These are phyloP conservation scores for Penicillium daleae DNA, from an alignment of 495 filamentous ascomycete genomes.

Conservation along the genomic window DNA sequence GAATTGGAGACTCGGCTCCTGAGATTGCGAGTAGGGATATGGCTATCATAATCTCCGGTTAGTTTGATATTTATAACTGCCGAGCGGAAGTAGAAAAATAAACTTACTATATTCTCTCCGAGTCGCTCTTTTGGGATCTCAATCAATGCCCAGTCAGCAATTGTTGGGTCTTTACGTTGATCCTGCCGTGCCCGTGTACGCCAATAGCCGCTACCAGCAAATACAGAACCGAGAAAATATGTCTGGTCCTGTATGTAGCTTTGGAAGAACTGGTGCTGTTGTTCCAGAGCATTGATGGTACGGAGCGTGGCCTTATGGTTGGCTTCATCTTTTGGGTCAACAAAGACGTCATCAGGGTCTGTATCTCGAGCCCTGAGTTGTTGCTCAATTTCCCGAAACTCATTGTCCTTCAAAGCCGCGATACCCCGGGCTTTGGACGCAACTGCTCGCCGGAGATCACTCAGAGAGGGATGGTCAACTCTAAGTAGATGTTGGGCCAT, in stretches of 20 bases:
- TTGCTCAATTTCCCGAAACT: neutral
- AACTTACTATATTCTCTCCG: neutral
- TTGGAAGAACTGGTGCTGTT: neutral
- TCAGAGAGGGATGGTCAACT: slow-evolving; percentile 1
- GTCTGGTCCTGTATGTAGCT: neutral
- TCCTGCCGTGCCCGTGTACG: neutral
- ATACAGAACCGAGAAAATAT: neutral
- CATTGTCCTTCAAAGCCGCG: neutral
- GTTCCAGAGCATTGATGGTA: neutral
- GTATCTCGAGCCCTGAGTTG: neutral
- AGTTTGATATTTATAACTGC: neutral
- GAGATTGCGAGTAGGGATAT: neutral
- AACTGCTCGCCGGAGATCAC: neutral
- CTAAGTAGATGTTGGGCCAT: neutral
- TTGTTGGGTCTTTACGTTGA: neutral
- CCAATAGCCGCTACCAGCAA: neutral
- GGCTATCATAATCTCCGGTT: neutral
- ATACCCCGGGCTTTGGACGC: neutral
- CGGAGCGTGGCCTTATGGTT: neutral
- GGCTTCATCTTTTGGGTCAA: neutral
- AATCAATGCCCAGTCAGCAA: neutral
- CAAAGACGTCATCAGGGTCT: neutral
- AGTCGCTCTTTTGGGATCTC: neutral
- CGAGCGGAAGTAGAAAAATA: neutral
- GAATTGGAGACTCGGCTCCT: neutral